Percentiles rank a stretch among this genome's conserved stretches.
Evolutionary conservation across 179 eudicot species (phyloP).

Genomic region (Actinidia polygama): DNA sequence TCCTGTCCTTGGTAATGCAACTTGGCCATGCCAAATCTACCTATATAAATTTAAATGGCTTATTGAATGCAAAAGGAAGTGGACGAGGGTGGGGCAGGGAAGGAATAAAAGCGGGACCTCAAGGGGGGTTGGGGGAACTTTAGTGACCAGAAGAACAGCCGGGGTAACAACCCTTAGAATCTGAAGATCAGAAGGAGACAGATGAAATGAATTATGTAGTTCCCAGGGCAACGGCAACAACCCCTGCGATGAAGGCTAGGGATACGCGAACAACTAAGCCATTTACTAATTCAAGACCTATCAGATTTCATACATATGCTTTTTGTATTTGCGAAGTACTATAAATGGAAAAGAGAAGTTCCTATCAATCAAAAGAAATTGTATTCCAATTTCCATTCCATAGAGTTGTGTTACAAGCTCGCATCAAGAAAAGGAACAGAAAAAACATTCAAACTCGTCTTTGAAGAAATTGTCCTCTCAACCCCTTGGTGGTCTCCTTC

Average conservation of each 20-base stretch:
- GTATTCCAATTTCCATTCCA: no score
- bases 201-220: background rate
- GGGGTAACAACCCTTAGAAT: background rate
- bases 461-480: no score
- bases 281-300: background rate
- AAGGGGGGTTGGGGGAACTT: background rate
- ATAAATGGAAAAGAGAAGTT: no score
- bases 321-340: no score
- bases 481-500: no score
- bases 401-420: no score
- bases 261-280: conserved; percentile 8
- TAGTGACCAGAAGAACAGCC: no score
- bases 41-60: background rate
- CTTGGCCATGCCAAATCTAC: background rate
- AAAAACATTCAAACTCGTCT: no score
- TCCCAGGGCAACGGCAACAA: background rate
- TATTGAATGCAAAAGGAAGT: background rate
- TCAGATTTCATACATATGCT: no score
- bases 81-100: background rate
- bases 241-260: background rate
- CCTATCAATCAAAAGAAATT: no score
- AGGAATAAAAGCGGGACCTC: conserved; percentile 5
- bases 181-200: background rate
- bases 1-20: background rate
- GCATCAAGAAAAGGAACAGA: no score